These are phyloP conservation scores for Sanguinoderma infundibulare DNA, from an alignment of 1,284 basidiomycete genomes.

Conservation along the genomic window DNA sequence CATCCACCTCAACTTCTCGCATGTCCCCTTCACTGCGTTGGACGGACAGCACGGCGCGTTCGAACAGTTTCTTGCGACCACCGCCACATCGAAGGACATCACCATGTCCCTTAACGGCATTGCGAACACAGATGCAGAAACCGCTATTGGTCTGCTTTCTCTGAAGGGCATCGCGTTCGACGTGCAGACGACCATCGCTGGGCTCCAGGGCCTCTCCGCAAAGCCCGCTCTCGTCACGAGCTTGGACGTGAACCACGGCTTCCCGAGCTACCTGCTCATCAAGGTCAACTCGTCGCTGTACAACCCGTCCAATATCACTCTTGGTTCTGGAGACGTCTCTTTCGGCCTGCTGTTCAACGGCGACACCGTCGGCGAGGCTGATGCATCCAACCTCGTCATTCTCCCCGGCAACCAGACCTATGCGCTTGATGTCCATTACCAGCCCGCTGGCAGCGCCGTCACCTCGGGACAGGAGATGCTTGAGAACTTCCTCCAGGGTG, in stretches of 20 bases:
- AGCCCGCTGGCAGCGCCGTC: constrained; percentile 61
- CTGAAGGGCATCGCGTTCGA: constrained; percentile 66
- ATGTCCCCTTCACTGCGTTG: constrained; percentile 66
- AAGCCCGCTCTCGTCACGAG: constrained; percentile 62
- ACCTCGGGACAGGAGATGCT: constrained; percentile 63
- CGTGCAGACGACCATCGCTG: constrained; percentile 64
- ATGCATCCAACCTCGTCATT: constrained; percentile 49
- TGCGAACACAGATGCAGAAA: constrained; percentile 65
- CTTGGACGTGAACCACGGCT: constrained; percentile 76
- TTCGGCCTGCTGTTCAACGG: constrained; percentile 63
- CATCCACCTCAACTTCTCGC: constrained; percentile 64
- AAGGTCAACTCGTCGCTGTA: constrained; percentile 62
- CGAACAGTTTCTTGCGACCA: constrained; percentile 69
- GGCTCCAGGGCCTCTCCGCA: constrained; percentile 70
- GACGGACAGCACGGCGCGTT: constrained; percentile 58
- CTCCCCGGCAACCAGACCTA: constrained; percentile 59
- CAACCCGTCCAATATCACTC: constrained; percentile 76
- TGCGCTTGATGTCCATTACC: constrained; percentile 65
- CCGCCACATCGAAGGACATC: constrained; percentile 55
- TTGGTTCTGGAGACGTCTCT: constrained; percentile 68
- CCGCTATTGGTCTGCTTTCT: constrained; percentile 74
- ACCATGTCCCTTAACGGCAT: constrained; percentile 62
- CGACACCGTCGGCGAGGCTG: constrained; percentile 19
- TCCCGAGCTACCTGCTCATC: constrained; percentile 71
- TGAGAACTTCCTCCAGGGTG: constrained; percentile 75